Base-by-base conservation (phyloP, 2,329 filamentous ascomycete genomes). In the Hymenoscyphus infarciens region DNA sequence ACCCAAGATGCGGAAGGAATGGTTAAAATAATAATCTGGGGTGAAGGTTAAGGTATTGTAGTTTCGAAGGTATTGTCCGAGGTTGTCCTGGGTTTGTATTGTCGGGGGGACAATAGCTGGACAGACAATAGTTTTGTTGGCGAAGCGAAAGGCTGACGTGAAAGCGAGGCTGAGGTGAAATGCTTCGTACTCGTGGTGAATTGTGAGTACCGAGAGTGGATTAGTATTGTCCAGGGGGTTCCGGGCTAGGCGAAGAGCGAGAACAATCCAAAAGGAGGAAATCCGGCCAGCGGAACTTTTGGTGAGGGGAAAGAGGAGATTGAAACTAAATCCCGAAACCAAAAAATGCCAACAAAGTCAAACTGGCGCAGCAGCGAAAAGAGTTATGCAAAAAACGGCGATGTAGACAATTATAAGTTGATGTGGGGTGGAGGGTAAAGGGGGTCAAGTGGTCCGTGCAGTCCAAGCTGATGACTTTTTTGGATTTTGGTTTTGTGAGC, bases 121-220 rank as follows among this genome's bases (percentile, higher is more conserved):
- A 59, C 60, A 52, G n/a, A 61, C 19, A 45, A 56, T 59, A 42
- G 25, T 35, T 33, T 13, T 10, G 15, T 54, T 39, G 63, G 60
- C 63, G 60, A 57, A 62, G 49, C 22, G 56, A 25, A 62, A 64
- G 63, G 63, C 60, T 68, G 66, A 62, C 59, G 60, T 52, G 60
- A 62, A 58, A 53, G 53, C 63, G 60, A 64, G 63, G 63, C 62
- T 61, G 62, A 49, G 59, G 53, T 58, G 49, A 60, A 57, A 33
- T 42, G 35, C 38, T 58, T 60, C 35, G 53, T 58, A 25, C 38
- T 31, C 15, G 39, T 53, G 19, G 38, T 27, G 33, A 16, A 31
- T 2, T 25, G 35, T 16, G 11, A 58, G 33, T 45, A 49, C 35
- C 35, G 56, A 45, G 56, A 38, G 38, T 58, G 22, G 22, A 35